Evolutionary conservation across 495 filamentous ascomycete genomes (phyloP).

Genomic region (Podospora conica): DNA sequence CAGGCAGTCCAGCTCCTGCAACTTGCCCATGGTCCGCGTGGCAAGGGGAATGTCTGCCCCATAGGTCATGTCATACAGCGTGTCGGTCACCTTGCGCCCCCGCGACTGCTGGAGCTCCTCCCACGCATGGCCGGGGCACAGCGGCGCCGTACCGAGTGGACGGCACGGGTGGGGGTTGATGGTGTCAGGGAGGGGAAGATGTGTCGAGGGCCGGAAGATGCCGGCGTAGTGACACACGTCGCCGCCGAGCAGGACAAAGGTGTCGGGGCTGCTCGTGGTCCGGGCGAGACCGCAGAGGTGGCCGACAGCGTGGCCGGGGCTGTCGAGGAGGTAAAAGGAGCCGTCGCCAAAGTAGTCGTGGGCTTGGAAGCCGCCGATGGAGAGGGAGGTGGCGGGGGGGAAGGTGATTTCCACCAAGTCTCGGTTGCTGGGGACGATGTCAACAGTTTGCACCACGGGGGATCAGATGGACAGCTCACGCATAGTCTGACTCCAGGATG

Average conservation of each 20-base stretch:
- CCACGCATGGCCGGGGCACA: conserved; percentile 24
- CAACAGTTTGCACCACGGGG: not conserved
- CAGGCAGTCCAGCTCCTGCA: conserved; percentile 42
- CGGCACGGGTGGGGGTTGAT: conserved; percentile 32
- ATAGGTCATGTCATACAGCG: conserved; percentile 33
- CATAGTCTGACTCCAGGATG: conserved; percentile 36
- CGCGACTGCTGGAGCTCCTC: conserved; percentile 20
- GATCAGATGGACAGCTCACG: not conserved
- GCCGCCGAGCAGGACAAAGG: conserved; percentile 49
- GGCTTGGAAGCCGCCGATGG: conserved; percentile 43
- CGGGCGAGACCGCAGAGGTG: conserved; percentile 48
- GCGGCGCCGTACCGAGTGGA: conserved; percentile 3
- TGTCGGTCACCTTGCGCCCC: conserved; percentile 20
- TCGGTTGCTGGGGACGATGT: not conserved
- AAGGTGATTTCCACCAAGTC: conserved; percentile 1
- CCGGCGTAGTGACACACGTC: conserved; percentile 49
- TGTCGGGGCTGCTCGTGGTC: conserved; percentile 30
- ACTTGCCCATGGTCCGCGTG: conserved; percentile 32
- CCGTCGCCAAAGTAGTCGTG: conserved; percentile 55
- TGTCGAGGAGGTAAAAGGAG: conserved; percentile 47
- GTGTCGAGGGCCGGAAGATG: conserved; percentile 41
- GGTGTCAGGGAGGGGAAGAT: conserved; percentile 34
- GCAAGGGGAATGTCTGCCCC: conserved; percentile 25
- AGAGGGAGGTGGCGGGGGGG: conserved; percentile 4
- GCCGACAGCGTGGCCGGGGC: conserved; percentile 46